These are phyloP conservation scores for Musa balbisiana DNA, from an alignment of 202 grass and related monocot species.

Conservation along the genomic window DNA sequence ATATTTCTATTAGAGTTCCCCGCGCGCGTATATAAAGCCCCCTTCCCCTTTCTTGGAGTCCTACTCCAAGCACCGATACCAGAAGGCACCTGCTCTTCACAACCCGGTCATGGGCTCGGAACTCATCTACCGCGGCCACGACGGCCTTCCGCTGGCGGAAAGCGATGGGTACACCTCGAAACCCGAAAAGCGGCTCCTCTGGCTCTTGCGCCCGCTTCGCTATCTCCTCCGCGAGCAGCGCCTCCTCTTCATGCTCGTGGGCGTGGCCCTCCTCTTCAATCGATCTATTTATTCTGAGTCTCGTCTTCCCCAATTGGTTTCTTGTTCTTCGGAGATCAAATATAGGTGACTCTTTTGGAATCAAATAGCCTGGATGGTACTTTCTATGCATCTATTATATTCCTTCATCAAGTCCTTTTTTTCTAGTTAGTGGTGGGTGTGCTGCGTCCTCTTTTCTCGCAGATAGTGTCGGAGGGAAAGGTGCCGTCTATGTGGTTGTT, in stretches of 20 bases:
- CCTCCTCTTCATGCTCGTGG: constrained; percentile 46
- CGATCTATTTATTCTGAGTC: neutral
- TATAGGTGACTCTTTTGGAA: neutral
- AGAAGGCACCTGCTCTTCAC: constrained; percentile 1
- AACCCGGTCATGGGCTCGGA: constrained; percentile 44
- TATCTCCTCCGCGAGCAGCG: constrained; percentile 70
- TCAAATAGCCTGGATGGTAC: neutral
- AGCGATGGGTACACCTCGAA: constrained; percentile 25
- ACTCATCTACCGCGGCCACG: constrained; percentile 53
- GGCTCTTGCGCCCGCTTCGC: constrained; percentile 28
- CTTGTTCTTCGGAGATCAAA: neutral
- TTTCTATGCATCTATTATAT: neutral
- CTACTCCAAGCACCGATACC: no score
- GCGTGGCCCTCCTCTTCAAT: constrained; percentile 41
- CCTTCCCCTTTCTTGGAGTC: neutral
- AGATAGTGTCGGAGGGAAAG: neutral
- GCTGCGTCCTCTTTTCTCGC: no score
- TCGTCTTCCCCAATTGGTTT: neutral
- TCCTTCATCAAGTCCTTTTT: no score
- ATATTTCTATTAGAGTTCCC: no score
- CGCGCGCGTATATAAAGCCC: neutral
- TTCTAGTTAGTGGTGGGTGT: no score
- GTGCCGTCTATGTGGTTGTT: neutral
- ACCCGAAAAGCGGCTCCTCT: constrained; percentile 26
- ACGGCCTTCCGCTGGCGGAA: neutral